Evolutionary conservation across 768 basidiomycete species (phyloP), one percentile per base, ranked within the genome.

Genomic region (Lanmaoa rubissima): DNA sequence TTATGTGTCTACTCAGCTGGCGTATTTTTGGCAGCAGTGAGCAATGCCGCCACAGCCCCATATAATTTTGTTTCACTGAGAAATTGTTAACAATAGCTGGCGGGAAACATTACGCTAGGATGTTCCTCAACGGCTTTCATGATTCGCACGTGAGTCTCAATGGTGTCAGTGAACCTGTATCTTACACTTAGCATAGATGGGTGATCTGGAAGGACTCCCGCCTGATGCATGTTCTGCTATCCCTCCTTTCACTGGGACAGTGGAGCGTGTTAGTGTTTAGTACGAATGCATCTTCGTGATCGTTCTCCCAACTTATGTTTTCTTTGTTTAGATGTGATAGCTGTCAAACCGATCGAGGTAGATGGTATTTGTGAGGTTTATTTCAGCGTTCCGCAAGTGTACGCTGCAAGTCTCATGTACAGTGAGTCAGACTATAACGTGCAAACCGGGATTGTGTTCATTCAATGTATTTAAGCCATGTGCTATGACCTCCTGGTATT

Each of bases 131-230:
- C n/a, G n/a, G n/a, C n/a, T n/a, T n/a, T n/a, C 38, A 1, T n/a
- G n/a, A n/a, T n/a, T n/a, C n/a, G n/a, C n/a, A n/a, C n/a, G n/a
- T n/a, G n/a, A n/a, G n/a, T n/a, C 44, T 21, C 2, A 13, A 17
- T 10, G 1, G 11, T 46, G 16, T 32, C 17, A 12, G n/a, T 11
- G 44, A 14, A 41, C 4, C 7, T 43, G 14, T 21, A 12, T 38
- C 43, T n/a, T n/a, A 42, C 43, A 5, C n/a, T 16, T 34, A 2
- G 17, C 11, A 11, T 53, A 71, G 67, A 39, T 69, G 65, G 68
- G 13, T 63, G 8, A 54, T 70, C 13, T 70, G 69, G 69, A 69
- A 51, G 43, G 52, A 54, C 12, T 57, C 57, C 16, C 48, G 48
- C 28, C 31, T n/a, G 13, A 49, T 69, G 5, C 49, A 48, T 4